Evolutionary conservation across 202 grass and related monocot genomes (phyloP), one percentile per base, ranked within the genome.

Genomic region (Alloteropsis angusta): DNA sequence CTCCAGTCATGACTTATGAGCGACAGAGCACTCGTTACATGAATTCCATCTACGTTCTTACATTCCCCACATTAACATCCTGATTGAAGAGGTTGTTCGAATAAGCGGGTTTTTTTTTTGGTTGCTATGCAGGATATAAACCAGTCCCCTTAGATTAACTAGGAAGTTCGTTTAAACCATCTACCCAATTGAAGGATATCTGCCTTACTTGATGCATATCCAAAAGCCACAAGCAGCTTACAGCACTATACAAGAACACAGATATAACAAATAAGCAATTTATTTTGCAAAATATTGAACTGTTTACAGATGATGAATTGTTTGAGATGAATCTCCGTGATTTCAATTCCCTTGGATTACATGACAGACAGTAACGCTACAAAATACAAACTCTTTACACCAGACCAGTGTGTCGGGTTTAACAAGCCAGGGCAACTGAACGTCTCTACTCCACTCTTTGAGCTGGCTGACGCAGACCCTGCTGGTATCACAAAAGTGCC

Each of bases 251-350:
- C n/a, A 30, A 12, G 23, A 61, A 15, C 6, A 66, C 1, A 44
- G 10, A 44, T 58, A 58, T 68, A 79, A 22, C 15, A 39, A 26
- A 75, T 17, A 68, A 74, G 45, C 45, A 34, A 52, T 46, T 28
- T 65, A 83, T 68, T 58, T 67, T 58, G 30, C 45, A 57, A 34
- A 38, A 39, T 64, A 54, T 57, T 2, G 0, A 79, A 65, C 71
- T 85, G 77, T 88, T 65, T 62, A 80, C 65, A 80, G 14, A 86
- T 23, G 23, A 72, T 3, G 11, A 56, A 65, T 72, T 9, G 7
- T 59, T 77, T 53, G 15, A 17, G 58, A 65, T 56, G 35, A 68
- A 68, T 57, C 19, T 25, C 11, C 41, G 57, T 50, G 28, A 36
- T 18, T 58, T 65, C 39, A 69, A 49, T 45, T 19, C 77, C 58